These are phyloP conservation scores for Marasmius oreades DNA, from an alignment of 1,284 basidiomycete genomes.

Conservation along the genomic window DNA sequence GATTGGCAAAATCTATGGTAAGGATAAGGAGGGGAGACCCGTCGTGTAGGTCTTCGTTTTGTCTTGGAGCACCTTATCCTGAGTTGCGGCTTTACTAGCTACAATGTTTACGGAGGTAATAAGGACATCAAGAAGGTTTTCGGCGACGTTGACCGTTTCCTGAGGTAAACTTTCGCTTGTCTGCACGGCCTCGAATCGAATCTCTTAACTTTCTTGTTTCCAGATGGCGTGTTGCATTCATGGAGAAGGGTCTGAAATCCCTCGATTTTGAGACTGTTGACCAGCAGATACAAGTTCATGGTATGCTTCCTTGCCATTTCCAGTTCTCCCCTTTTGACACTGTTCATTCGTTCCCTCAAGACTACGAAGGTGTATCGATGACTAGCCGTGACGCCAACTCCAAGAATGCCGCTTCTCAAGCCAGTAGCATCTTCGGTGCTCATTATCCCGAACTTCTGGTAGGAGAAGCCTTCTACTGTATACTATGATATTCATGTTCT, in stretches of 20 bases:
- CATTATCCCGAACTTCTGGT: conserved; percentile 79
- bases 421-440: conserved; percentile 64
- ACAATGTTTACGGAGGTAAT: conserved; percentile 71
- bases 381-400: conserved; percentile 67
- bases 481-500: background rate
- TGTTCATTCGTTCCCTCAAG: conserved; percentile 29
- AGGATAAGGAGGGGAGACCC: conserved; percentile 64
- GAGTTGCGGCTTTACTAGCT: conserved; percentile 35
- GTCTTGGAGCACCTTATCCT: background rate
- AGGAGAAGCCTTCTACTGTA: conserved; percentile 21
- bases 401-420: conserved; percentile 70
- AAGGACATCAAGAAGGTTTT: conserved; percentile 64
- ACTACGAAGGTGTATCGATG: conserved; percentile 70
- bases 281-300: conserved; percentile 73
- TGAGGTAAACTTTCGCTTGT: conserved; percentile 43
- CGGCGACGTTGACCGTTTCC: conserved; percentile 66
- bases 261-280: conserved; percentile 73
- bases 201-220: conserved; percentile 2
- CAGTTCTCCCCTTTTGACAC: background rate
- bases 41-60: conserved; percentile 47
- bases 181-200: background rate
- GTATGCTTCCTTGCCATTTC: conserved; percentile 27
- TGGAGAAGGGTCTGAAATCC: conserved; percentile 61
- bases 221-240: conserved; percentile 75
- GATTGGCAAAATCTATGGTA: conserved; percentile 62